These are phyloP conservation scores for Pulveroboletus sp. DNA, from an alignment of 768 basidiomycete genomes.

Conservation along the genomic window DNA sequence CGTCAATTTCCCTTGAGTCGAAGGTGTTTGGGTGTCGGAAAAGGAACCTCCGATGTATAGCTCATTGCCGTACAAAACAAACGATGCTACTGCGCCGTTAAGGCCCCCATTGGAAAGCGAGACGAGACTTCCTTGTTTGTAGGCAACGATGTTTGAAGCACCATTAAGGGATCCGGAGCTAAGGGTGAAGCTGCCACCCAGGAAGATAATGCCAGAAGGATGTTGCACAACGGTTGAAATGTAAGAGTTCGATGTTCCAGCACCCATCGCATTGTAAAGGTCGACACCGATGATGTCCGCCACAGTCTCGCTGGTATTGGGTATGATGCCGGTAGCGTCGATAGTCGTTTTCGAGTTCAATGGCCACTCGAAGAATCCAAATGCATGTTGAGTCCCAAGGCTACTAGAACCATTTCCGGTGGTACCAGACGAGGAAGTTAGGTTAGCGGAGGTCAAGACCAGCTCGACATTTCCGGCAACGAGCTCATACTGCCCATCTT, in stretches of 20 bases:
- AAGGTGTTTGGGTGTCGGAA: slow-evolving; percentile 56
- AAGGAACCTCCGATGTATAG: slow-evolving; percentile 91
- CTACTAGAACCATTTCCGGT: slow-evolving; percentile 31
- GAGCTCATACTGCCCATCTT: slow-evolving; percentile 68
- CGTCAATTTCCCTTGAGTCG: slow-evolving; percentile 48
- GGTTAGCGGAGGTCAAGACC: slow-evolving; percentile 59
- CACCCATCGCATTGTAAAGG: slow-evolving; percentile 59
- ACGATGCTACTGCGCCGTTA: slow-evolving; percentile 69
- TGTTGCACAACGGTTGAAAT: slow-evolving; percentile 62
- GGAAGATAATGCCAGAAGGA: slow-evolving; percentile 58
- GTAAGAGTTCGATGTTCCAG: slow-evolving; percentile 32
- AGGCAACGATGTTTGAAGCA: slow-evolving; percentile 67
- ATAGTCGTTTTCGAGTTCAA: slow-evolving; percentile 39
- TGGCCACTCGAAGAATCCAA: slow-evolving; percentile 91
- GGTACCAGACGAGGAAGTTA: slow-evolving; percentile 32
- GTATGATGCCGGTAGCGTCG: slow-evolving; percentile 59
- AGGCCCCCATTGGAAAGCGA: slow-evolving; percentile 64
- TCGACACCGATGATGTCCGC: slow-evolving; percentile 61
- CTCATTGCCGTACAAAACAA: slow-evolving; percentile 57
- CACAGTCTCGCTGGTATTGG: slow-evolving; percentile 67
- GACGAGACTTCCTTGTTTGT: slow-evolving; percentile 54
- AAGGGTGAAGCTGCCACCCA: slow-evolving; percentile 76
- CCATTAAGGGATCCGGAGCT: slow-evolving; percentile 52
- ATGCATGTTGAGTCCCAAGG: slow-evolving; percentile 44
- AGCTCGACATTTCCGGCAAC: slow-evolving; percentile 88